These are phyloP conservation scores for Chytridium lagenaria DNA, from an alignment of 371 early-diverging fungal species.

Conservation along the genomic window DNA sequence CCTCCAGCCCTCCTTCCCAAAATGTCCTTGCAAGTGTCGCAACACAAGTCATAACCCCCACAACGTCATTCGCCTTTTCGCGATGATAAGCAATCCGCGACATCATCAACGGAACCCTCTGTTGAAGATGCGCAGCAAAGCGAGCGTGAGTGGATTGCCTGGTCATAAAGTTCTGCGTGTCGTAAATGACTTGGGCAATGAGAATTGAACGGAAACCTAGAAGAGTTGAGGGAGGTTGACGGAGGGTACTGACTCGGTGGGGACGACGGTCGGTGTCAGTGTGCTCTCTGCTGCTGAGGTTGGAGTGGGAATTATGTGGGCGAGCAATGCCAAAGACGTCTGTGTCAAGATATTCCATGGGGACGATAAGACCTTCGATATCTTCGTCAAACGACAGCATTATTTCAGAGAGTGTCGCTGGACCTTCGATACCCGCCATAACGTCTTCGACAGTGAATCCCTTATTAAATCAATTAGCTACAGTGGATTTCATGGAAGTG, in stretches of 20 bases:
- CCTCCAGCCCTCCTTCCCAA: background rate
- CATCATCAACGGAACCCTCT: background rate
- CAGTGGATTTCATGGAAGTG: no score
- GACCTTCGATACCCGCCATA: background rate
- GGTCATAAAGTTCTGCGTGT: background rate
- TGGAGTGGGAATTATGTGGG: no score
- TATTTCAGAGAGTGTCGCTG: background rate
- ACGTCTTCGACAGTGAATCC: constrained; percentile 7
- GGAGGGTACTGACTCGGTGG: background rate
- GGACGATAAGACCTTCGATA: background rate
- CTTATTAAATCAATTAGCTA: background rate
- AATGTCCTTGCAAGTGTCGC: background rate
- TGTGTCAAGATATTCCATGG: background rate
- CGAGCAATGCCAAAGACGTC: background rate
- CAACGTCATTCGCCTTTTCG: constrained; percentile 13
- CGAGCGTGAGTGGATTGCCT: background rate
- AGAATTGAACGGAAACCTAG: background rate
- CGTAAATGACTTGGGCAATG: background rate
- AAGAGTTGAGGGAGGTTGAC: background rate
- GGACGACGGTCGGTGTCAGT: background rate
- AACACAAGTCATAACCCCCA: background rate
- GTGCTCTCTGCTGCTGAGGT: background rate
- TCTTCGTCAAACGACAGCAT: background rate
- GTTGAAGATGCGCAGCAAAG: constrained; percentile 1
- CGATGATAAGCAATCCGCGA: constrained; percentile 8